Evolutionary conservation across 345 rosid species (phyloP).

Genomic region (Euclidium syriacum): DNA sequence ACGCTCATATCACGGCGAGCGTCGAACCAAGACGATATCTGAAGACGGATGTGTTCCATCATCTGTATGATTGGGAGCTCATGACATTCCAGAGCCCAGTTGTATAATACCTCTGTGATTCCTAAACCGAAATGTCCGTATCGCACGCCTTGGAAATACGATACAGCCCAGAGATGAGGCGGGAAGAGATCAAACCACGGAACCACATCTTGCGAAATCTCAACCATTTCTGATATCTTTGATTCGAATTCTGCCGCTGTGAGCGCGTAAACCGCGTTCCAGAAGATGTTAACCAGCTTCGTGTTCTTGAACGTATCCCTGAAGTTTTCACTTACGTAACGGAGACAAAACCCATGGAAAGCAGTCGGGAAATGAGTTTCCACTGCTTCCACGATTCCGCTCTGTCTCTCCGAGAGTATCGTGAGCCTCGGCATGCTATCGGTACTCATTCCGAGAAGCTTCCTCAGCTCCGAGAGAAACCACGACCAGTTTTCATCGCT

Average conservation of each 20-base stretch:
- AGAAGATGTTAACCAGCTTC: constrained; percentile 84
- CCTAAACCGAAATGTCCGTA: constrained; percentile 89
- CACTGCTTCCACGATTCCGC: constrained; percentile 82
- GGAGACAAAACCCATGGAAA: constrained; percentile 89
- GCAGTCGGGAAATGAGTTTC: constrained; percentile 97
- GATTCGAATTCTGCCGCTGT: constrained; percentile 76
- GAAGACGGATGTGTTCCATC: constrained; percentile 85
- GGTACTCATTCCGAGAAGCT: constrained; percentile 88
- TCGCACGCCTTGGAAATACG: constrained; percentile 84
- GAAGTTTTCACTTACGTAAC: constrained; percentile 80
- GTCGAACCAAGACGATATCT: constrained; percentile 55
- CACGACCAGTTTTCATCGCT: constrained; percentile 95
- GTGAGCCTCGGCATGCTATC: constrained; percentile 98
- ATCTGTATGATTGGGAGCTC: constrained; percentile 90
- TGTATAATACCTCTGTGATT: constrained; percentile 72
- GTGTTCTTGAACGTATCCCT: constrained; percentile 93
- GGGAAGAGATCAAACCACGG: constrained; percentile 75
- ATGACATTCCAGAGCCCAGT: constrained; percentile 96
- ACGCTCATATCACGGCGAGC: constrained; percentile 64
- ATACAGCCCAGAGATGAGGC: constrained; percentile 90
- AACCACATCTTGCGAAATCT: constrained; percentile 73
- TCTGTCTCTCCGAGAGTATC: constrained; percentile 86
- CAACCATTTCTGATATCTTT: constrained; percentile 83
- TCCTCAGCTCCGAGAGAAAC: constrained; percentile 93
- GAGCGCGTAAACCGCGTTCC: constrained; percentile 96